Evolutionary conservation across 257 asterid species (phyloP), one percentile per base, ranked within the genome.

Genomic region (Verbascum thapsus): DNA sequence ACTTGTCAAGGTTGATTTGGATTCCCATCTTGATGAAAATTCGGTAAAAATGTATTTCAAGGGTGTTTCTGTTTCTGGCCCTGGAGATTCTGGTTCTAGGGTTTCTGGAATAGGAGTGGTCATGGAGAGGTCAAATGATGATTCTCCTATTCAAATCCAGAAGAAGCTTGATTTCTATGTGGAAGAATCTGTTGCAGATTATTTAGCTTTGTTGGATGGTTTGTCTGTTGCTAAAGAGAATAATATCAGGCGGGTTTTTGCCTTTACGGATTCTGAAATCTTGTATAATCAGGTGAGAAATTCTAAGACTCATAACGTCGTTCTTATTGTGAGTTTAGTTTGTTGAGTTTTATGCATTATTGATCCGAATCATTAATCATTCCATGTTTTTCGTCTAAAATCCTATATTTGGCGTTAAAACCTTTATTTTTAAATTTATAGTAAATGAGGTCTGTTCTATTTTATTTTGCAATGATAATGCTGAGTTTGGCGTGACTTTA

Each of bases 131-230:
- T 62, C 76, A 1, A 66, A 67, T 0, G 59, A 42, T 58, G 61
- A 58, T 57, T 39, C 78, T 74, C 83, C 74, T 1, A 66, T 87
- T 71, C 87, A 61, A 75, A 90, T 94, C 65, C 97, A 94, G 85
- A 94, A 94, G 61, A 87, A 69, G 84, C 97, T 94, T 49, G 97
- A 85, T 68, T 90, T 94, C 72, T 85, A 74, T 20, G 95, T 90
- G 4, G 90, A 87, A 26, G 91, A 85, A 61, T 35, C 73, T 39
- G 88, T 88, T 19, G 97, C 88, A 1, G 95, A 94, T 76, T 94
- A 85, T 78, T 77, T 94, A 67, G 99, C 97, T 71, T 72, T 94
- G 83, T 72, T 94, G 69, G 99, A 94, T 81, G 99, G 97, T 49
- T 63, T 94, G 42, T 70, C 81, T 57, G 84, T 80, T 72, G 95